phyloP scores from a whole-genome alignment of 495 filamentous ascomycete genomes.

The Bathelium albidoporum region DNA sequence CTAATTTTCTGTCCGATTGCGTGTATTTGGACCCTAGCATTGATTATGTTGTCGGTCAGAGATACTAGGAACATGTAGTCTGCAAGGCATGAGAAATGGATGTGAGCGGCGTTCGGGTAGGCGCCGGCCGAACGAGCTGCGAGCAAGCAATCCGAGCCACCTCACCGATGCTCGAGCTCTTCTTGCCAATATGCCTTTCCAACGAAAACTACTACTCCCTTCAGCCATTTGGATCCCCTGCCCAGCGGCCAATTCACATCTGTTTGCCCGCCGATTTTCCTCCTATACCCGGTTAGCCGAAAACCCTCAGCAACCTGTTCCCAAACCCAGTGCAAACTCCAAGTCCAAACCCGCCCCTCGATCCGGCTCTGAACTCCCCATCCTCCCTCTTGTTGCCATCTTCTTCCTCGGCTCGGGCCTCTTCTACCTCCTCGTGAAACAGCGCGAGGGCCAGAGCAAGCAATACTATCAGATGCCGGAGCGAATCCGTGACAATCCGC shows the following conservation, averaged over 20 bases:
- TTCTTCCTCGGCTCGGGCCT: constrained; percentile 46
- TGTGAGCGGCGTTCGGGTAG: no score
- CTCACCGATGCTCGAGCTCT: neutral
- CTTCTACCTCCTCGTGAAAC: constrained; percentile 54
- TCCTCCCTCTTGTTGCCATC: constrained; percentile 56
- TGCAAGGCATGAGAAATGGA: no score
- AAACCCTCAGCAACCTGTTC: neutral
- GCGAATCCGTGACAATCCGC: neutral
- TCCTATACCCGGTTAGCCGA: neutral
- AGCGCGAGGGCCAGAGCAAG: constrained; percentile 37
- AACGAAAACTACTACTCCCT: neutral
- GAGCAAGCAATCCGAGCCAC: no score
- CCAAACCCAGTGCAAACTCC: neutral
- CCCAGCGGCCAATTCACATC: neutral
- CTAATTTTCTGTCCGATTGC: no score
- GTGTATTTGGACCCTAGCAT: no score
- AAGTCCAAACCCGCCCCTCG: neutral
- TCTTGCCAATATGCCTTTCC: neutral
- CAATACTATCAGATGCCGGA: constrained; percentile 15
- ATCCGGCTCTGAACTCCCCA: constrained; percentile 39
- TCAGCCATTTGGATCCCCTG: no score
- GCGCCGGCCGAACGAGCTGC: no score
- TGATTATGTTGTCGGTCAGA: no score
- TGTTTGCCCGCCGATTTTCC: neutral
- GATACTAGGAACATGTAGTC: no score